Base-by-base conservation (phyloP, 768 basidiomycete species). In the Rhodotorula sphaerocarpa region DNA sequence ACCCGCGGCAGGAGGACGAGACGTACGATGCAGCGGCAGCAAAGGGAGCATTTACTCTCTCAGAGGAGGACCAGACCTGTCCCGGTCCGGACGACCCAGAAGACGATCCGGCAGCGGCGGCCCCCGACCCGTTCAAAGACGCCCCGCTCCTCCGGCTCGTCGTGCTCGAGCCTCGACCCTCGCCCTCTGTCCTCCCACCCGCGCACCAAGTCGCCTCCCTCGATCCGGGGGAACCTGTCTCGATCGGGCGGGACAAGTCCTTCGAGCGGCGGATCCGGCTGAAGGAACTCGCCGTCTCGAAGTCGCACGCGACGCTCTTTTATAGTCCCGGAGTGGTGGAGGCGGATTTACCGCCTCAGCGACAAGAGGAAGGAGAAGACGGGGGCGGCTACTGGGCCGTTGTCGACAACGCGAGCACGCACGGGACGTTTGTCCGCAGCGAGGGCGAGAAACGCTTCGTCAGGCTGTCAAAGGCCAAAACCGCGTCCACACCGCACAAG, bases 361-460 rank as follows among this genome's bases (percentile, higher is more conserved):
- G n/a, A n/a, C n/a, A 60, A 7, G 46, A 47, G 7, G 33, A 42
- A 9, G 23, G 42, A 23, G 61, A 50, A 18, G 55, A 60, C 1
- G 31, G 10, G 36, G 36, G 50, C 5, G 73, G 75, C 20, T 80
- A 82, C 60, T 90, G 87, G 87, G 80, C 81, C 5, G 76, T 87
- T 34, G 86, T 88, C 15, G 88, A 90, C 73, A 86, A 86, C 84
- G 88, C 86, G 15, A 87, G 86, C 55, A 85, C 83, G 74, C 88
- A 90, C 67, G 88, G 88, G 6, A 89, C 88, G 1, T 89, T 84
- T 73, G 58, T 87, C 60, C 55, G 41, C 25, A 21, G 46, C 10
- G 41, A 50, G 2, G 46, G 50, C 16, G 52, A 45, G 10, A 30
- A 39, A 30, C 27, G 39, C 23, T 39, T 39, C 31, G 9, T 41